A percentile compares a stretch with the other conserved stretches of the same genome.
phyloP scores from a whole-genome alignment of 2,329 filamentous ascomycete genomes.

The Elsinoe perseae region DNA sequence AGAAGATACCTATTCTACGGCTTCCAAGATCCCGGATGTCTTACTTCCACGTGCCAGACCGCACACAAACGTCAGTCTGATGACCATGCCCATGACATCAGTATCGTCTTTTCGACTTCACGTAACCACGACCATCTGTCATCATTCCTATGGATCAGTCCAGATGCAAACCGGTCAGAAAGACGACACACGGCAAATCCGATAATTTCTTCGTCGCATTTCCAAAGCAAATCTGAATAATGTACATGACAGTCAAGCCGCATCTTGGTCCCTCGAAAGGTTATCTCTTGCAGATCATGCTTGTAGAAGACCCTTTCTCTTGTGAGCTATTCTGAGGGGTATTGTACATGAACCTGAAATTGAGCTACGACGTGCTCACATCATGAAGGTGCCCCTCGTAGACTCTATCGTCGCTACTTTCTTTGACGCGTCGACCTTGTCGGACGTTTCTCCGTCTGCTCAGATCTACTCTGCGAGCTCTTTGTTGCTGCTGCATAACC shows the following conservation, averaged over 20 bases:
- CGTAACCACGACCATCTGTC: neutral
- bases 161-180: neutral
- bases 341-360: no score
- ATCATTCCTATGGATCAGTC: neutral
- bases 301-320: neutral
- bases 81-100: slow-evolving; percentile 5
- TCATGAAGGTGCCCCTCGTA: neutral
- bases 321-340: no score
- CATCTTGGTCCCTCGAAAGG: neutral
- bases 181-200: neutral
- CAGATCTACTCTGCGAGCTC: slow-evolving; percentile 27
- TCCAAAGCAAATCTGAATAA: neutral
- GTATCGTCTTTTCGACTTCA: neutral
- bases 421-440: slow-evolving; percentile 8
- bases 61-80: neutral
- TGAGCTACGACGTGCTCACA: neutral
- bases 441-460: slow-evolving; percentile 14
- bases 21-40: neutral
- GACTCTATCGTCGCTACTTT: neutral
- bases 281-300: neutral
- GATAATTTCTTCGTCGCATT: neutral
- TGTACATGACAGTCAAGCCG: neutral
- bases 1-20: neutral
- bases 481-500: slow-evolving; percentile 32
- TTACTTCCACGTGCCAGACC: neutral